A percentile compares a stretch with the other conserved stretches of the same genome.
Conservation (phyloP, 164 flowering plant species). For the Magnolia officinalis region DNA sequence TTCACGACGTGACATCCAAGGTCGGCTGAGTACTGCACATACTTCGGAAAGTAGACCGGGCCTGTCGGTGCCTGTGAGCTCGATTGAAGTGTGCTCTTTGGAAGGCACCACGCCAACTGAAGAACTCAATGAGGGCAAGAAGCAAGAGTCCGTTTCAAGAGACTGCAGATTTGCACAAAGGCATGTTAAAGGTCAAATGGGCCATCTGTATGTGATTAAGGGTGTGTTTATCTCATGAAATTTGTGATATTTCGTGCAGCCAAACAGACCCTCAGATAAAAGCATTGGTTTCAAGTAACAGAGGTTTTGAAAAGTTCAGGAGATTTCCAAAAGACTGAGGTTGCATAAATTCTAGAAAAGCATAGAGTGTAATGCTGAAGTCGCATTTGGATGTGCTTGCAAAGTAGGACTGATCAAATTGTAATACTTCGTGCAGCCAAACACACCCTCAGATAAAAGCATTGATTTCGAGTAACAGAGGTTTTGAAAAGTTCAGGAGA, state of each 20-base stretch:
- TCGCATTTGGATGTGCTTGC: no score
- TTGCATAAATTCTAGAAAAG: no score
- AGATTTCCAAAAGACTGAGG: no score
- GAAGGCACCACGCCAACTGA: slow-evolving; percentile 42
- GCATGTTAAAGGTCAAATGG: not conserved
- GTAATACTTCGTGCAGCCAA: not conserved
- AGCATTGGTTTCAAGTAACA: no score
- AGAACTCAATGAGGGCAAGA: slow-evolving; percentile 19
- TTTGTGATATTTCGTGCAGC: not conserved
- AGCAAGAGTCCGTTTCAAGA: slow-evolving; percentile 30
- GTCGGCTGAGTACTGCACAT: slow-evolving; percentile 47
- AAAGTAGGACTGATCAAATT: no score
- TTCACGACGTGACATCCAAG: slow-evolving; percentile 45
- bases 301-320: not conserved
- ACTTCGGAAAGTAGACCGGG: slow-evolving; percentile 60
- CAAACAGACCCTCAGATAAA: not conserved
- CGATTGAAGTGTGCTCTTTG: slow-evolving; percentile 42
- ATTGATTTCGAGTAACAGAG: no score
- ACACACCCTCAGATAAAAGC: no score
- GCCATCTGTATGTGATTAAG: not conserved
- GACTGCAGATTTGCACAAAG: slow-evolving; percentile 25
- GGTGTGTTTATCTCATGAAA: not conserved
- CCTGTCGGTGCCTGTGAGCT: slow-evolving; percentile 47
- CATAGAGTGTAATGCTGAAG: no score
- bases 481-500: not conserved